These are phyloP conservation scores for Plenodomus lindquistii DNA, from an alignment of 2,329 filamentous ascomycete genomes.

Conservation along the genomic window DNA sequence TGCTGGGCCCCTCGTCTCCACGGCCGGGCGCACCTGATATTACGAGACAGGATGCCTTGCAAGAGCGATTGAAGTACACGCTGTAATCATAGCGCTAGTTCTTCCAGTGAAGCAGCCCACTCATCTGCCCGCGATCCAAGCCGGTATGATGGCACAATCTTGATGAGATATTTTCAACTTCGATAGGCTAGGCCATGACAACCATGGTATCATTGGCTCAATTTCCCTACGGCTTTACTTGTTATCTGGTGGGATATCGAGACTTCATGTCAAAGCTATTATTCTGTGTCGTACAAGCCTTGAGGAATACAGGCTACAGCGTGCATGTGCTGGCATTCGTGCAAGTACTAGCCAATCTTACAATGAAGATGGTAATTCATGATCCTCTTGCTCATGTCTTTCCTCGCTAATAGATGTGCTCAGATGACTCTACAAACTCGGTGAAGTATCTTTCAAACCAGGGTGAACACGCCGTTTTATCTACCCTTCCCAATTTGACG, in stretches of 20 bases:
- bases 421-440: too few relatives aligned
- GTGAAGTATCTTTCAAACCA: too few relatives aligned
- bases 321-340: background rate
- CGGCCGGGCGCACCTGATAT: background rate
- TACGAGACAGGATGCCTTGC: background rate
- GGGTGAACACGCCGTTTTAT: too few relatives aligned
- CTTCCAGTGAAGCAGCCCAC: background rate
- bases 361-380: background rate
- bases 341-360: background rate
- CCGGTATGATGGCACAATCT: background rate
- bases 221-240: background rate
- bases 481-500: too few relatives aligned
- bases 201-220: background rate
- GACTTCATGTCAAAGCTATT: background rate
- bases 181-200: background rate
- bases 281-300: background rate
- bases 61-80: background rate
- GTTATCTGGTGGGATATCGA: background rate
- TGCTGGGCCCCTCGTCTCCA: background rate
- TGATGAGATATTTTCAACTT: background rate
- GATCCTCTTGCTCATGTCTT: background rate
- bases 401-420: too few relatives aligned
- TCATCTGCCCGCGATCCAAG: background rate
- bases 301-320: background rate
- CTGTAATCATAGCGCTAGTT: background rate